Conservation (phyloP, 2,329 filamentous ascomycete species). For the Colletotrichum simmondsii region DNA sequence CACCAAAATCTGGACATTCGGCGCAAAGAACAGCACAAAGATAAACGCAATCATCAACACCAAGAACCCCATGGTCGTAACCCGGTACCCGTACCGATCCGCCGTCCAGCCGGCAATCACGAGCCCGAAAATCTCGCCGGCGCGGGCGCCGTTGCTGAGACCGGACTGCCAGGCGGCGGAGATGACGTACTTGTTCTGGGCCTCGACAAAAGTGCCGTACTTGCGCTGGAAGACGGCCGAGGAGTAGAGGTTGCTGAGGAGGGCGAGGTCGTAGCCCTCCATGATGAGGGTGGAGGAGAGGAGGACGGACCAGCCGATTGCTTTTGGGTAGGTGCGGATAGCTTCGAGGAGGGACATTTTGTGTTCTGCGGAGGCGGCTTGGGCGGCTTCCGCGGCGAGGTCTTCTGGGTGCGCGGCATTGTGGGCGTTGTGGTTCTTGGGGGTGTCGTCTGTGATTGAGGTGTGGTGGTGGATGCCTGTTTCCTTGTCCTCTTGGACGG, state of each 20-base stretch:
- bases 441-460: conserved; percentile 28
- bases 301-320: conserved; percentile 59
- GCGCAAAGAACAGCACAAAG: conserved; percentile 64
- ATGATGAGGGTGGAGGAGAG: conserved; percentile 59
- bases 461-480: conserved; percentile 41
- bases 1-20: conserved; percentile 57
- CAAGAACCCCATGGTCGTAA: conserved; percentile 60
- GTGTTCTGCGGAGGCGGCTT: conserved; percentile 53
- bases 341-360: conserved; percentile 53
- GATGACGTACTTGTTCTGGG: conserved; percentile 55
- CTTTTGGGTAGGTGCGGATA: conserved; percentile 56
- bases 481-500: conserved; percentile 34
- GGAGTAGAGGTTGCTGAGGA: conserved; percentile 61
- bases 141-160: conserved; percentile 62
- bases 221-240: conserved; percentile 56
- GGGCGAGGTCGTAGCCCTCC: conserved; percentile 63
- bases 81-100: conserved; percentile 61
- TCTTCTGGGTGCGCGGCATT: conserved; percentile 33
- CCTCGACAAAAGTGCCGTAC: conserved; percentile 52
- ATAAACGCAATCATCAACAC: conserved; percentile 60
- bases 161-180: conserved; percentile 68
- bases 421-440: not conserved
- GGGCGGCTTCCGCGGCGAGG: conserved; percentile 50
- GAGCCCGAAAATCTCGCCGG: conserved; percentile 66
- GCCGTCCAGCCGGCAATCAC: conserved; percentile 63